Evolutionary conservation across 164 flowering plant genomes (phyloP).

Genomic region (Stephania cephalantha): DNA sequence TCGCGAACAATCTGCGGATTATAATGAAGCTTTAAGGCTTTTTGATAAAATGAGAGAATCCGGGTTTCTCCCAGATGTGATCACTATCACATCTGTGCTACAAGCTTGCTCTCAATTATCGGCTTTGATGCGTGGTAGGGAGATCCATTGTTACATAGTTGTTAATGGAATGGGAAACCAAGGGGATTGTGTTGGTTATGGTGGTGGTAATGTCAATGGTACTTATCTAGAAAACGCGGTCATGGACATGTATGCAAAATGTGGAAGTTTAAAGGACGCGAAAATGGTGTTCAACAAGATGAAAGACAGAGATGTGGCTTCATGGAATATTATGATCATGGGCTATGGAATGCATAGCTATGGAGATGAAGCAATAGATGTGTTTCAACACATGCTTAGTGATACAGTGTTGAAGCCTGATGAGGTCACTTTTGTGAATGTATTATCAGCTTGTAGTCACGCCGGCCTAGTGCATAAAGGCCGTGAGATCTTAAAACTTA

Average conservation of each 20-base stretch:
- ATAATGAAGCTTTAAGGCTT: conserved; percentile 39
- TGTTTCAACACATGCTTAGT: conserved; percentile 31
- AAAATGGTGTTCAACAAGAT: conserved; percentile 39
- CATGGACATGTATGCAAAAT: conserved; percentile 77
- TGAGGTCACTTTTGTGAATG: conserved; percentile 37
- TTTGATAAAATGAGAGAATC: conserved; percentile 41
- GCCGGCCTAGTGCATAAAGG: conserved; percentile 47
- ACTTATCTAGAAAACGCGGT: conserved; percentile 40
- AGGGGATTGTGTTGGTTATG: conserved; percentile 10
- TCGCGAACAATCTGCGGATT: conserved; percentile 48
- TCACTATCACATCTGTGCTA: conserved; percentile 48
- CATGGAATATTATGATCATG: conserved; percentile 81
- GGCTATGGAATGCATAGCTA: conserved; percentile 65
- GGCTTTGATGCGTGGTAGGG: conserved; percentile 58
- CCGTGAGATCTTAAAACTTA: conserved; percentile 20
- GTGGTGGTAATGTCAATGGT: conserved; percentile 17
- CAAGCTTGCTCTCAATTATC: conserved; percentile 61
- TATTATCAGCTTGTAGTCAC: conserved; percentile 62
- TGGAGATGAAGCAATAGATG: conserved; percentile 40
- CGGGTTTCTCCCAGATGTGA: conserved; percentile 46
- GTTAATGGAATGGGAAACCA: conserved; percentile 34
- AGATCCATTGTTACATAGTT: conserved; percentile 59
- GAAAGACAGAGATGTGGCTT: conserved; percentile 43
- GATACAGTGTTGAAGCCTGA: conserved; percentile 17
- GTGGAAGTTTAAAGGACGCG: conserved; percentile 62